Evolutionary conservation across 2,329 filamentous ascomycete genomes (phyloP).

Genomic region (Onygenales sp.): DNA sequence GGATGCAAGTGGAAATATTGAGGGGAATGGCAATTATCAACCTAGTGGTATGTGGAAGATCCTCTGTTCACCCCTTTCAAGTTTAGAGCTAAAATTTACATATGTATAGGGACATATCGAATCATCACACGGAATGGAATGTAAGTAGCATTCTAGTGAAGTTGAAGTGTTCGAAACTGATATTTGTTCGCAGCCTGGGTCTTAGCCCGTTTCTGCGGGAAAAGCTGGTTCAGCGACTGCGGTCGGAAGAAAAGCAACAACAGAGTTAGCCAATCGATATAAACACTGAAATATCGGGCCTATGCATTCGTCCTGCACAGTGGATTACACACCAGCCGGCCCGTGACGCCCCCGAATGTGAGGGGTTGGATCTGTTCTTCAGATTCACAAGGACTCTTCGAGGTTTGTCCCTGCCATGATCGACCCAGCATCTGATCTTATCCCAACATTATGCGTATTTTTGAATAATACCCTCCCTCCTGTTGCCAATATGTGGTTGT

Average conservation of each 20-base stretch:
- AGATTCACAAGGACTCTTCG: too few species aligned
- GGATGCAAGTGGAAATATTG: constrained; percentile 48
- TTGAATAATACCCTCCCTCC: too few species aligned
- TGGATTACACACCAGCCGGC: too few species aligned
- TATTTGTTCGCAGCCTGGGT: constrained; percentile 28
- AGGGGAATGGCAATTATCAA: constrained; percentile 49
- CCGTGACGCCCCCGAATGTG: too few species aligned
- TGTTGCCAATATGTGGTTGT: too few species aligned
- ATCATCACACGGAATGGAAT: constrained; percentile 52
- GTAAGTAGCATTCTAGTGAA: constrained; percentile 24
- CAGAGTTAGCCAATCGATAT: constrained; percentile 10
- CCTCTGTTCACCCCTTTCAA: background rate
- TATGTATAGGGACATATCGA: constrained; percentile 44
- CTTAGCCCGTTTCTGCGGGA: constrained; percentile 40
- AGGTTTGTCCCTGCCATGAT: too few species aligned
- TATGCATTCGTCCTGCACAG: too few species aligned
- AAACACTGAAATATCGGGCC: too few species aligned
- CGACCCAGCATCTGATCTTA: too few species aligned
- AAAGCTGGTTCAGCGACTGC: constrained; percentile 40
- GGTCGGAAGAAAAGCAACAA: constrained; percentile 20
- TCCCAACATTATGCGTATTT: too few species aligned
- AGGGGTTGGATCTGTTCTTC: too few species aligned
- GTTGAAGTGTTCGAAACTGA: background rate
- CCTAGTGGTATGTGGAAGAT: constrained; percentile 37
- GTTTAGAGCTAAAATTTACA: background rate